Base-by-base conservation (phyloP, 2,329 filamentous ascomycete species). In the Ceratocystiopsis minuta region DNA sequence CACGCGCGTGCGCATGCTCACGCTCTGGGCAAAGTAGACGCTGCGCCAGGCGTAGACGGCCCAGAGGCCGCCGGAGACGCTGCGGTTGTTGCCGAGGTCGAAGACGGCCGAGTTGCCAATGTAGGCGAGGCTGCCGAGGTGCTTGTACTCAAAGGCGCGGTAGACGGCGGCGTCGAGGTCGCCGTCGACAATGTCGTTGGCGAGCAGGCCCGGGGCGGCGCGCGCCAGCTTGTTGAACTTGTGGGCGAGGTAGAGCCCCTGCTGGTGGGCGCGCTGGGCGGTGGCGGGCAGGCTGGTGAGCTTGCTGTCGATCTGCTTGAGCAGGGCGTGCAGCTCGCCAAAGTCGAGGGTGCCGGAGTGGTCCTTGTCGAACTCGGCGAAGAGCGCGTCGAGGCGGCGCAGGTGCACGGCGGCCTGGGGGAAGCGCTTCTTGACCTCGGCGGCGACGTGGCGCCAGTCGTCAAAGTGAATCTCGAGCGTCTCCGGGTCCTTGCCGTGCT, bases 31-130 rank as follows among this genome's bases (percentile, higher is more conserved):
- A 64, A 98, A 98, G 62, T 98, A 98, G 14, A 95, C 80, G 49
- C 84, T 87, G 47, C 90, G 69, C 90, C 90, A 98, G 32, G 94
- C 74, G 58, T 98, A 98, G 39, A 96, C 88, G 0, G 87, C 90
- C 69, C 92, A 71, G 37, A 98, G 60, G 0, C 90, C 90, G 40
- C 90, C 90, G 1, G 75, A 75, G 44, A 90, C 62, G 51, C 70
- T 87, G 20, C 7, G 20, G 66, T 80, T 71, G 0, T 85, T 87
- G 9, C 75, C 75, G 42, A 90, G 74, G 56, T 98, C 90, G 53
- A 98, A 98, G 35, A 98, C 78, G 5, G 90, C 90, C 9, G 86
- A 87, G 58, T 98, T 98, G 37, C 92, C 92, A 50, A 98, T 78
- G 54, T 98, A 98, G 6, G 92, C 90, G 52, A 98, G 62, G 50